Evolutionary conservation across 2,329 filamentous ascomycete species (phyloP), one percentile per base, ranked within the genome.

Genomic region (Fusarium armeniacum): DNA sequence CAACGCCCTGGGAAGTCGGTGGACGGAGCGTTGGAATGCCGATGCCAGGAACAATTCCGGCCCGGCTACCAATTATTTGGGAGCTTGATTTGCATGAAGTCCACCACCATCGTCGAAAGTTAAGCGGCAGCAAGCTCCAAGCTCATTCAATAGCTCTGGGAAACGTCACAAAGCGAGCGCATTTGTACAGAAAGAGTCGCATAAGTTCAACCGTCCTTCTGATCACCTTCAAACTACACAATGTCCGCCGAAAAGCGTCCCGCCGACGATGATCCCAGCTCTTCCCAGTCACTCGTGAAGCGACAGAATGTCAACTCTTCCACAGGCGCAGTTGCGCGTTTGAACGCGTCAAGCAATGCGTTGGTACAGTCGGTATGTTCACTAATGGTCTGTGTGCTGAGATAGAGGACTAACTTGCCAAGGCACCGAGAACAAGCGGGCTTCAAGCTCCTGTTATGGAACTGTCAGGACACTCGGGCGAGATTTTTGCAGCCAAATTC

Each of bases 181-280:
- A 58, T 59, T 45, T 35, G 16, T 22, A 59, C 50, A 63, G 50
- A 20, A 16, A 15, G 53, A 30, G 56, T 75, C 67, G 58, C 67
- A 28, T 59, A 46, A 18, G 6, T 15, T 49, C 35, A 6, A 8
- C 10, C 3, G 5, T 35, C 16, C 9, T 2, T 24, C 20, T 36
- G 6, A 15, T 47, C 16, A 18, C n/a, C 43, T 47, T 35, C 18
- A 26, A 38, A 51, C 6, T 30, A 38, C 73, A 77, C n/a, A 63
- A 98, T 97, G 94, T 93, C 94, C 35, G 87, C 92, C 68, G 94
- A 97, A 81, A 98, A 99, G 83, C 89, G 96, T 77, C 92, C 94
- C 63, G 94, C 94, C n/a, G 90, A 92, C 66, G 91, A 92, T 73
- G 91, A 93, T 65, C 95, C 95, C 73, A 89, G 90, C 75, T 89